phyloP scores from a whole-genome alignment of 768 basidiomycete genomes.

The Serendipita indica region DNA sequence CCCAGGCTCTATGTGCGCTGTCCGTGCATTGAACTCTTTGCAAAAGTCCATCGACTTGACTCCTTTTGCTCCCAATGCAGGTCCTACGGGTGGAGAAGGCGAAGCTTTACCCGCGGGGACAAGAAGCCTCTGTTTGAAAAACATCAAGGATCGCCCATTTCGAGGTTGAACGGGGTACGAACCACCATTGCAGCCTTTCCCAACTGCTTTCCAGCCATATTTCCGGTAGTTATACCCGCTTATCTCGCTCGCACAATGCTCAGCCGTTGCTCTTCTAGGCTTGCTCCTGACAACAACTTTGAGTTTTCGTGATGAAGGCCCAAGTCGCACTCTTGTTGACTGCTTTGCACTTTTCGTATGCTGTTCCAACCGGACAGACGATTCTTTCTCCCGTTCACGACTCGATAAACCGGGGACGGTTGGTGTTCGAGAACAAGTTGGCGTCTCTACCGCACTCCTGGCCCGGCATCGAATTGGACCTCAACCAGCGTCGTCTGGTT shows the following conservation, averaged over 20 bases:
- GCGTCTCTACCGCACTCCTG: slow-evolving; percentile 19
- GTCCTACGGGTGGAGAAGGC: slow-evolving; percentile 91
- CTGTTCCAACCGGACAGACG: slow-evolving; percentile 6
- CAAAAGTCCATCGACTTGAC: slow-evolving; percentile 99
- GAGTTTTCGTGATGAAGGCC: neutral
- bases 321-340: neutral
- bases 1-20: slow-evolving; percentile 70
- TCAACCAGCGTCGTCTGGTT: slow-evolving; percentile 57
- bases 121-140: slow-evolving; percentile 48
- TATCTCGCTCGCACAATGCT: neutral
- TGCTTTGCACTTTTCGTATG: neutral
- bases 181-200: slow-evolving; percentile 9
- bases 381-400: neutral
- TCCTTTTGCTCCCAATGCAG: slow-evolving; percentile 92
- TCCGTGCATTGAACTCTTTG: slow-evolving; percentile 99
- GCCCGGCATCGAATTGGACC: slow-evolving; percentile 56
- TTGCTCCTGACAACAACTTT: neutral
- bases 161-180: slow-evolving; percentile 7
- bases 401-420: neutral
- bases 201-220: slow-evolving; percentile 6
- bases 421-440: slow-evolving; percentile 5
- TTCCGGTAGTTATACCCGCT: neutral
- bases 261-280: neutral
- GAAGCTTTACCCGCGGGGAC: slow-evolving; percentile 90
- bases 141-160: neutral